Base-by-base conservation (phyloP, 768 basidiomycete genomes). In the Boletus rubropictus region DNA sequence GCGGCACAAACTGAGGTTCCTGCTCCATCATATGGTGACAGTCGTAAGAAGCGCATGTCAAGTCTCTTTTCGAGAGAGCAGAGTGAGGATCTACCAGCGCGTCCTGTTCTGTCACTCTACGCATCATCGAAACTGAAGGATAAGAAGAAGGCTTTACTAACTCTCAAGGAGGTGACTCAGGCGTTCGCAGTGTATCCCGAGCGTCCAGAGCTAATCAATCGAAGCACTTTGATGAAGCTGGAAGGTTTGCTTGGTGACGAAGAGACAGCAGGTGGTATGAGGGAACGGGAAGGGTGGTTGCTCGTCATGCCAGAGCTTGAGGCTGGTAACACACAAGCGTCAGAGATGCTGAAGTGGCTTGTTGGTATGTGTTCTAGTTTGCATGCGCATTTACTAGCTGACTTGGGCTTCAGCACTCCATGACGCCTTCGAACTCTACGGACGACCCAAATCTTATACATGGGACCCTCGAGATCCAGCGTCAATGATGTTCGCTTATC, bases 121-220 rank as follows among this genome's bases (percentile, higher is more conserved):
- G 50, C 67, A 1, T 79, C 81, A 4, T 72, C 74, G 12, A 89
- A 85, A 67, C 76, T 78, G 6, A 89, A 84, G 60, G 87, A 90
- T 57, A 80, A 72, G 65, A 89, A 80, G 68, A 81, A 77, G 55
- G 66, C 89, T 0, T 59, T 91, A 4, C 66, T 95, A 51, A 85
- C 86, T 0, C 68, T 95, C 48, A 73, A 68, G 27, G 68, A 80
- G 34, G 74, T 93, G 43, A 79, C 84, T 1, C 90, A 96, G 68
- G 89, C 86, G 15, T 96, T 93, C 61, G 89, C 90, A 3, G 90
- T 99, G 8, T 99, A 93, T 63, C 95, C 95, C 2, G 95, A 97
- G 62, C 79, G 90, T n/a, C 89, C 90, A 9, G 89, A 92, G 55
- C 70, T 96, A 54, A 93, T 98, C 67, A 84, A 77, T 52, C 74